Evolutionary conservation across 257 asterid species (phyloP).

Genomic region (Primulina tabacum): DNA sequence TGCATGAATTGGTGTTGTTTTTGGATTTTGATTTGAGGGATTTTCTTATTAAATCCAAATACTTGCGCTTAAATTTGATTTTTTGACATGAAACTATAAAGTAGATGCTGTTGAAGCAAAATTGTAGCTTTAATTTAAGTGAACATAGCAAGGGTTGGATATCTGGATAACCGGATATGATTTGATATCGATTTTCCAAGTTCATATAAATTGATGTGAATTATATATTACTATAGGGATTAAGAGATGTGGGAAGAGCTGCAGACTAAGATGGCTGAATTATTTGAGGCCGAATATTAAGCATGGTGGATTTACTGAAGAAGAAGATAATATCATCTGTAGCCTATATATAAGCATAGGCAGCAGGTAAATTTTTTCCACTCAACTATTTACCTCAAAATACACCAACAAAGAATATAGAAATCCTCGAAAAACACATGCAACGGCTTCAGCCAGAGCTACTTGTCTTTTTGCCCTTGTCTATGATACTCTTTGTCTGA

Average conservation of each 20-base stretch:
- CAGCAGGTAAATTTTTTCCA: constrained; percentile 62
- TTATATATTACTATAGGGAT: constrained; percentile 44
- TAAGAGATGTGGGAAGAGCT: constrained; percentile 96
- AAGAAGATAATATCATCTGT: constrained; percentile 92
- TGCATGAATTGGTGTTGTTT: background rate
- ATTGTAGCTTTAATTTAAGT: too few species aligned
- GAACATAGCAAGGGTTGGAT: too few species aligned
- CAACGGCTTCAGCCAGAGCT: constrained; percentile 24
- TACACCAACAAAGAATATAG: constrained; percentile 13
- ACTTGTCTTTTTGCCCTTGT: constrained; percentile 71
- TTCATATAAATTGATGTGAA: background rate
- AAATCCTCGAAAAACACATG: constrained; percentile 20
- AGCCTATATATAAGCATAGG: constrained; percentile 96
- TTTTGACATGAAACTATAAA: too few species aligned
- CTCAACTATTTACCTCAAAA: background rate
- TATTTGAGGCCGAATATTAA: constrained; percentile 85
- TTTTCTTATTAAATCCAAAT: too few species aligned
- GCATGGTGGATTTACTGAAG: constrained; percentile 97
- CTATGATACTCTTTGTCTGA: constrained; percentile 35
- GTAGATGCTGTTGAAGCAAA: too few species aligned
- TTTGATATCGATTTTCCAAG: too few species aligned
- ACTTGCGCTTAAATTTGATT: too few species aligned
- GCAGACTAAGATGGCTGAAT: constrained; percentile 89
- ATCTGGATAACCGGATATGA: too few species aligned
- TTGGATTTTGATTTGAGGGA: too few species aligned